phyloP scores from a whole-genome alignment of 495 filamentous ascomycete species.

The Neurospora pannonica region DNA sequence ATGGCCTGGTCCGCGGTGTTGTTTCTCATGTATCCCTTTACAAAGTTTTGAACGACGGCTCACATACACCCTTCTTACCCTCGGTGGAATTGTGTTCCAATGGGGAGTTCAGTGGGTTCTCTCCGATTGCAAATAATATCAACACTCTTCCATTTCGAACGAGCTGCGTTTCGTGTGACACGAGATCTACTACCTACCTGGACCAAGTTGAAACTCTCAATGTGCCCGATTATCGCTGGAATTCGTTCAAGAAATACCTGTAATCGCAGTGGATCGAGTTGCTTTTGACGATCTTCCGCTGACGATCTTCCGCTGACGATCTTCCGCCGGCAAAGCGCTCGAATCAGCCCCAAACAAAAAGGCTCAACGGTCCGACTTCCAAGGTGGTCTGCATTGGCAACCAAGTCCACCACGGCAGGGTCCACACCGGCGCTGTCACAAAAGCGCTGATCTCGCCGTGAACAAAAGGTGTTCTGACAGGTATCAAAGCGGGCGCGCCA shows the following conservation, averaged over 20 bases:
- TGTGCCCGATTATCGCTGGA: not conserved
- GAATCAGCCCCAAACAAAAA: not conserved
- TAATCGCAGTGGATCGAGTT: not conserved
- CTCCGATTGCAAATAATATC: not conserved
- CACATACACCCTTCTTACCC: not conserved
- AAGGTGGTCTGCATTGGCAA: not conserved
- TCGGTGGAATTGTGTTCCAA: not conserved
- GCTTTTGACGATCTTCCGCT: not conserved
- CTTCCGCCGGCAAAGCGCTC: not conserved
- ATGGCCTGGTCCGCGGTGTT: not conserved
- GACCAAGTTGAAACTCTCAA: not conserved
- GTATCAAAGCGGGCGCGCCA: not conserved
- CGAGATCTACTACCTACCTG: not conserved
- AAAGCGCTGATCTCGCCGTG: not conserved
- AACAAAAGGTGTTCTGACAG: not conserved
- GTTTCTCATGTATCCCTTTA: not conserved
- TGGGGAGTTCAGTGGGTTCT: not conserved
- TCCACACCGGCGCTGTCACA: not conserved
- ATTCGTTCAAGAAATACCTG: not conserved
- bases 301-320: not conserved
- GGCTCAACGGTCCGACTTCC: not conserved
- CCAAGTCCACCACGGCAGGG: not conserved
- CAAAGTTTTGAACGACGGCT: not conserved
- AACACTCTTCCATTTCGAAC: constrained; percentile 7
- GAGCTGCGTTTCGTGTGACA: not conserved